Evolutionary conservation across 2,329 filamentous ascomycete species (phyloP).

Genomic region (Cadophora sp.): DNA sequence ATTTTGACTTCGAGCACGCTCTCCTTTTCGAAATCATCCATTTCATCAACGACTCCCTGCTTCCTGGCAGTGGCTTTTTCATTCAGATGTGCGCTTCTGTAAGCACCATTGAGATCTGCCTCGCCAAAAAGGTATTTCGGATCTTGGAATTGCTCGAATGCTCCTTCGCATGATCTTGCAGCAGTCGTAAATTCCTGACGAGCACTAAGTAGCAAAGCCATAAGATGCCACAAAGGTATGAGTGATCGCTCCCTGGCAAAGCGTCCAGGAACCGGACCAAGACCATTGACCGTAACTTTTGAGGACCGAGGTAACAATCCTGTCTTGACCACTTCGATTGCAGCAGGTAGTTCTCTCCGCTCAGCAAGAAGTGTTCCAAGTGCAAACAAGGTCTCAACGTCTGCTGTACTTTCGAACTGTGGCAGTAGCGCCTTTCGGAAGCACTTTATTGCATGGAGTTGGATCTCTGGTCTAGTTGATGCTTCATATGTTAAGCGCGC

Average conservation of each 20-base stretch:
- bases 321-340: conserved; percentile 82
- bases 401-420: conserved; percentile 68
- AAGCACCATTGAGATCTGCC: conserved; percentile 55
- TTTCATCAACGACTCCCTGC: conserved; percentile 72
- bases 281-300: conserved; percentile 39
- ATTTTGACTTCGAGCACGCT: conserved; percentile 93
- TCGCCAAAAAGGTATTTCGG: conserved; percentile 72
- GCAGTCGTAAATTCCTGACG: conserved; percentile 85
- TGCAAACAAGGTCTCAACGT: conserved; percentile 80
- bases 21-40: conserved; percentile 86
- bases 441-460: conserved; percentile 77
- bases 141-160: conserved; percentile 87
- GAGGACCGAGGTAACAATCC: conserved; percentile 68
- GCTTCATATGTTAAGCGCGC: conserved; percentile 81
- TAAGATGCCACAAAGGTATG: conserved; percentile 89
- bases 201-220: conserved; percentile 84
- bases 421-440: conserved; percentile 76
- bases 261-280: conserved; percentile 47
- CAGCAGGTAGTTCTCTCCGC: conserved; percentile 77
- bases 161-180: conserved; percentile 83
- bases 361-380: conserved; percentile 88
- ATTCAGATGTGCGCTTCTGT: conserved; percentile 72
- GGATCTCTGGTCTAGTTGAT: conserved; percentile 72
- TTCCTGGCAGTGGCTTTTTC: conserved; percentile 43
- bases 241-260: conserved; percentile 63